Evolutionary conservation across 192 early-diverging fungal genomes (phyloP), one percentile per base, ranked within the genome.

Genomic region (Chytriomyces confervae): DNA sequence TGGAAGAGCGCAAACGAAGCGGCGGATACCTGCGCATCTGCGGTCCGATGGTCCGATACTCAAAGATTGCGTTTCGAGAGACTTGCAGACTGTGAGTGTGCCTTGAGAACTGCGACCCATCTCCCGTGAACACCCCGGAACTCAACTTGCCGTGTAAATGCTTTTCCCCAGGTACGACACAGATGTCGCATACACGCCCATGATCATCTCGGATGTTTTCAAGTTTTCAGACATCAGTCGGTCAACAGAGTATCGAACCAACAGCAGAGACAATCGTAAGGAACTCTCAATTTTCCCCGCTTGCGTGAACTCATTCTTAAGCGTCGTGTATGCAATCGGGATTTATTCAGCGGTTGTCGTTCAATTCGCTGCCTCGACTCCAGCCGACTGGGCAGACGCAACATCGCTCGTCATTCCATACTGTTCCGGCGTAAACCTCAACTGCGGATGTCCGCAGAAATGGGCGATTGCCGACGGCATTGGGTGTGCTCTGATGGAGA

Each of bases 1-100:
- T 79, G n/a, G 62, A 51, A 11, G 62, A 79, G 46, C 53, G 77
- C 13, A 79, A 79, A 43, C 20, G 10, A 8, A 61, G 11, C n/a
- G 77, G 77, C 18, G 69, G 69, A 24, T 86, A 90, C 69, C 75
- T 96, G 48, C 94, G 92, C 77, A 92, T 97, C 5, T 95, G 93
- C 69, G 97, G 95, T 5, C 97, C 97, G 0, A 98, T 98, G 97
- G 97, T 98, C 9, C 87, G 97, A 45, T 98, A 98, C 81, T 96
- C 95, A 73, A 98, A 97, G 75, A 82, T 96, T 5, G 92, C 97
- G 0, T 98, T 98, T 81, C 86, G 97, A 65, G 91, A 96, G 68
- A 82, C 96, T 6, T 89, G 96, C 50, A 85, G 94, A 61, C 84
- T 91, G 89, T 93, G 84, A 84, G 88, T 77, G 23, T 61, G 36